Base-by-base conservation (phyloP, 495 filamentous ascomycete genomes). In the Xylaria curta region DNA sequence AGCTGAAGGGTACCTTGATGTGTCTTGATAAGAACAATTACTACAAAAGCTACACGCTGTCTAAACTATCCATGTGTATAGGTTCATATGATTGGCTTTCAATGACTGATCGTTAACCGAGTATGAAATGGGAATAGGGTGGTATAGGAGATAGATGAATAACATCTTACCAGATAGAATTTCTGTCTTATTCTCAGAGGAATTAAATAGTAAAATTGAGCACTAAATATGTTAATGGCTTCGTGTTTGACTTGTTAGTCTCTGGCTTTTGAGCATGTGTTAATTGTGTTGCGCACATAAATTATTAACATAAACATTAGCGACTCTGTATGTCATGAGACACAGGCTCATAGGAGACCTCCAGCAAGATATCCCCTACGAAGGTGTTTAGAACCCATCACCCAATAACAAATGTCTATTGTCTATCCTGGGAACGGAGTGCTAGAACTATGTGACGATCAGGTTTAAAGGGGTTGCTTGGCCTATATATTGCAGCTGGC, bases 21-120 rank as follows among this genome's bases (percentile, higher is more conserved):
- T 38, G 31, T 38, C 19, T 38, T 53, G 63, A 19, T 66, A 53
- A 47, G 63, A 28, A 31, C 40, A 33, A 66, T 19, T 47, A 65
- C 19, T 33, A 7, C 24, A 31, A 1, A 31, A 64, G 24, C 15
- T 47, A 19, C 58, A 38, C 1, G 8, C 5, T 33, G 24, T 60
- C 31, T 38, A 13, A 38, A 9, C 17, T 38, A 24, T 21, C 38
- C 28, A 33, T 38, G 31, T 13, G 58, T 60, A 21, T 8, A 3
- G 28, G 58, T 38, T 38, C 31, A 38, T 38, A n/a, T 60, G 33
- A 60, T 21, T 36, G 3, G 31, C 33, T 13, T 33, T 15, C 8
- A 33, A 38, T 21, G 19, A 13, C 24, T 28, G 24, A n/a, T 56
- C 10, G 3, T 31, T 56, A 26, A 24, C 49, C 3, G 10, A 10